These are phyloP conservation scores for Cytospora chrysosperma DNA, from an alignment of 2,329 filamentous ascomycete species.

Conservation along the genomic window DNA sequence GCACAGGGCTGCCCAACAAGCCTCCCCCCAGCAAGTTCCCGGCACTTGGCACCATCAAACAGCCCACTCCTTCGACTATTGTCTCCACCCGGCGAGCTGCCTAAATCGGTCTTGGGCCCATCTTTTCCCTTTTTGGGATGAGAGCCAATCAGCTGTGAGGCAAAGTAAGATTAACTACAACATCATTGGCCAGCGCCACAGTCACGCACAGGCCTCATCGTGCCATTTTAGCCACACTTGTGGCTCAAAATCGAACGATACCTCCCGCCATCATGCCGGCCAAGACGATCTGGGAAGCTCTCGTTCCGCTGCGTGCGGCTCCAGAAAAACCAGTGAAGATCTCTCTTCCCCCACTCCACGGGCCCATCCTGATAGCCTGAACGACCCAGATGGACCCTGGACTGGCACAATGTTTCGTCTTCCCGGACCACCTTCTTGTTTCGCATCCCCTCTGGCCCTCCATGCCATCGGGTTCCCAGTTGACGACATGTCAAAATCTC, in stretches of 20 bases:
- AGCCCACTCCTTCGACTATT: not conserved
- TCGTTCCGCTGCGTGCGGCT: slow-evolving; percentile 12
- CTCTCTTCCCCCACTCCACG: not conserved
- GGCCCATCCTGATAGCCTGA: not conserved
- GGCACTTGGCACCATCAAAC: not conserved
- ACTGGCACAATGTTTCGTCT: not conserved
- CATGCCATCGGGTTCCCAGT: not conserved
- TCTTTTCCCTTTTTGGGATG: slow-evolving; percentile 2
- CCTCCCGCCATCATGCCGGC: slow-evolving; percentile 5
- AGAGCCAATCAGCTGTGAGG: slow-evolving; percentile 11
- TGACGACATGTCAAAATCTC: not conserved
- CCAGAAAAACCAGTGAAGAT: slow-evolving; percentile 7
- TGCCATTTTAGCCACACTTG: slow-evolving; percentile 12
- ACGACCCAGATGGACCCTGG: not conserved
- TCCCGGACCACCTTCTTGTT: not conserved
- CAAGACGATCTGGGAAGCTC: slow-evolving; percentile 10
- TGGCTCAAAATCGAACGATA: slow-evolving; percentile 22
- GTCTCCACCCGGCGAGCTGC: slow-evolving; percentile 9
- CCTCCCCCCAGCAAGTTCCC: not conserved
- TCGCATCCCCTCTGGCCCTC: not conserved
- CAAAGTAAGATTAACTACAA: slow-evolving; percentile 1
- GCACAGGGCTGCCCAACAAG: not conserved
- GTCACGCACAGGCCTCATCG: not conserved
- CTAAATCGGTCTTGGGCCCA: not conserved
- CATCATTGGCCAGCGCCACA: slow-evolving; percentile 9